Evolutionary conservation across 306 rosid genomes (phyloP), one percentile per base, ranked within the genome.

Genomic region (Notholithocarpus densiflorus): DNA sequence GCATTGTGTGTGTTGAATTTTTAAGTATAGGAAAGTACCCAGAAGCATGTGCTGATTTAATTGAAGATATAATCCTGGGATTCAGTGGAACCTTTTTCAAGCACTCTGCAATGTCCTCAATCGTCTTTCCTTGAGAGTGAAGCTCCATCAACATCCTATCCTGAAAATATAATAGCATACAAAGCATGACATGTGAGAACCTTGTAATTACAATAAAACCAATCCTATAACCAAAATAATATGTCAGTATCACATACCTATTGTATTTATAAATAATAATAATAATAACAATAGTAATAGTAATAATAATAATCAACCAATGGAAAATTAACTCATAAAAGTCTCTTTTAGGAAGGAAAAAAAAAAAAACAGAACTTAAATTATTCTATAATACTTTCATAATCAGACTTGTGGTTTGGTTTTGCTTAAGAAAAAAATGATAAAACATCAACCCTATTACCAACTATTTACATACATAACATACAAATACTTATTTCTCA

Each of bases 91-190:
- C 85, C 59, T 72, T 72, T 12, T 88, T 78, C 73, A 91, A 60
- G 75, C 88, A 83, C 60, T 82, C 64, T 1, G 79, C 84, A 71
- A 91, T 78, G 9, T 89, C 88, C 64, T 80, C 75, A 20, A 83
- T 85, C 74, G 83, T 84, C 84, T 85, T 91, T 14, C 92, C 93
- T 15, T 69, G 77, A 26, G 84, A 78, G 70, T 86, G 87, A 84
- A 91, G 88, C 75, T 83, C 89, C 64, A 57, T 60, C 97, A 89
- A 88, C 80, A 88, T 91, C 73, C 56, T 85, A 71, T 86, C 89
- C 97, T 87, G 86, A 48, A 48, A 48, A 48, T 48, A 48, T 10
- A 48, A 48, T 48, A 48, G 53, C 17, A 48, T 48, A 12, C 15
- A 48, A 48, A 48, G 1, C 17, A 48, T 48, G 17, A 48, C 17